These are phyloP conservation scores for Fusarium virguliforme DNA, from an alignment of 2,329 filamentous ascomycete species.

Conservation along the genomic window DNA sequence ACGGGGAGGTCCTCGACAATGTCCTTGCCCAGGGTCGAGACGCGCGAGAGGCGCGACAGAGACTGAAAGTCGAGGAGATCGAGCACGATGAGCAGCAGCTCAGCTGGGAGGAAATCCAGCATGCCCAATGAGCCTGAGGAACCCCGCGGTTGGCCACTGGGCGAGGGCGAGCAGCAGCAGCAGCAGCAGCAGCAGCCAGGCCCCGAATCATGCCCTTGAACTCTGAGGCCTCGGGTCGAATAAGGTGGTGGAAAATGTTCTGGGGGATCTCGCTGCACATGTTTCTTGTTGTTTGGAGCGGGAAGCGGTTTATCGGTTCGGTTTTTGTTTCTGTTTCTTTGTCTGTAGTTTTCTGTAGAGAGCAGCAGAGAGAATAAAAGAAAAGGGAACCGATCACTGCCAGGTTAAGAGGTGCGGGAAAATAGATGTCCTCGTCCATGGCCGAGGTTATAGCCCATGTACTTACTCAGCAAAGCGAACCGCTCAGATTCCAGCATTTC, in stretches of 20 bases:
- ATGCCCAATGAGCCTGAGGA: constrained; percentile 46
- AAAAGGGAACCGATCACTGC: constrained; percentile 38
- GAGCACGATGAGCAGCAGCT: constrained; percentile 48
- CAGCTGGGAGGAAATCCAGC: constrained; percentile 49
- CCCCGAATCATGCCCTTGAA: constrained; percentile 43
- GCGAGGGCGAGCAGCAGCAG: constrained; percentile 13
- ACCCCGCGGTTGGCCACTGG: constrained; percentile 26
- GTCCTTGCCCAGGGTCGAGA: constrained; percentile 47
- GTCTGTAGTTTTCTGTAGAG: constrained; percentile 4
- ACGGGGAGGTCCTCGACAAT: constrained; percentile 53
- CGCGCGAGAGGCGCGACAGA: constrained; percentile 51
- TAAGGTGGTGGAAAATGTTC: constrained; percentile 32
- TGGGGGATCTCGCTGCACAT: constrained; percentile 13
- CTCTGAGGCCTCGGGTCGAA: constrained; percentile 38
- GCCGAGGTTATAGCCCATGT: constrained; percentile 39
- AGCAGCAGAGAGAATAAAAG: constrained; percentile 20
- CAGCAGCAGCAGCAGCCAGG: background rate
- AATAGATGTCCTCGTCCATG: constrained; percentile 34
- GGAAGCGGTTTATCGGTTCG: background rate
- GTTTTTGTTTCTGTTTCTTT: background rate
- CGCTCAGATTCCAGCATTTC: constrained; percentile 36
- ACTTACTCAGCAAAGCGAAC: constrained; percentile 42
- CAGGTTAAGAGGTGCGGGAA: constrained; percentile 39
- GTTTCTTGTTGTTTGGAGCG: constrained; percentile 20
- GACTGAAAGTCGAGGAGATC: constrained; percentile 52